Evolutionary conservation across 164 flowering plant species (phyloP).

Genomic region (Umbilicus rupestris): DNA sequence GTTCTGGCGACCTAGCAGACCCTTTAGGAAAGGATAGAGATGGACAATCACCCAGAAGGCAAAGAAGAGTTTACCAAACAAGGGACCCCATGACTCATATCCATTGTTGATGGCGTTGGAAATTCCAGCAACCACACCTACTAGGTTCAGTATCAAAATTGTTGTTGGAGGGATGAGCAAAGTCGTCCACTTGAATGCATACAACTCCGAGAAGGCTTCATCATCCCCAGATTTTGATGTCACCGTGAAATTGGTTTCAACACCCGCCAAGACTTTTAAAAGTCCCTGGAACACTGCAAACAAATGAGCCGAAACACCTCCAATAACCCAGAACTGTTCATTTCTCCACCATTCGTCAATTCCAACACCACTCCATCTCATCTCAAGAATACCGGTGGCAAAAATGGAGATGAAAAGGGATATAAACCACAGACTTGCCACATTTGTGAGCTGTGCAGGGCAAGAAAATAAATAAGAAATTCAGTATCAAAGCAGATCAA

Average conservation of each 20-base stretch:
- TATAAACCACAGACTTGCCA: conserved; percentile 7
- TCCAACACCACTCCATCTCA: conserved; percentile 11
- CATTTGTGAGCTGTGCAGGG: conserved; percentile 7
- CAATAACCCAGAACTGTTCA: conserved; percentile 11
- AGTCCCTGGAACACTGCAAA: conserved; percentile 11
- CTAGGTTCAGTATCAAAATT: conserved; percentile 8
- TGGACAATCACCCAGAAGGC: conserved; percentile 12
- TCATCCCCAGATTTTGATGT: conserved; percentile 10
- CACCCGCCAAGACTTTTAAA: conserved; percentile 10
- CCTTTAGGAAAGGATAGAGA: conserved; percentile 10
- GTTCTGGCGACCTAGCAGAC: conserved; percentile 10
- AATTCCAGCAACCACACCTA: conserved; percentile 9
- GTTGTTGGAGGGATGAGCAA: conserved; percentile 10
- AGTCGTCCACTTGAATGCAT: conserved; percentile 9
- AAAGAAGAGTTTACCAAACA: conserved; percentile 11
- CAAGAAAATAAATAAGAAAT: neutral
- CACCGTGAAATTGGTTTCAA: conserved; percentile 9
- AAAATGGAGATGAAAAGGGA: conserved; percentile 7
- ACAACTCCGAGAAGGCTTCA: conserved; percentile 6
- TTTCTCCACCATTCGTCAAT: conserved; percentile 11
- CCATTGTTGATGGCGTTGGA: conserved; percentile 11
- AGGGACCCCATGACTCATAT: conserved; percentile 11
- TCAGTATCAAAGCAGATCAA: neutral
- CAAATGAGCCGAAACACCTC: conserved; percentile 8
- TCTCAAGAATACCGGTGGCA: conserved; percentile 10